Percentiles rank a stretch among this genome's conserved stretches.
Evolutionary conservation across 164 flowering plant genomes (phyloP).

Genomic region (Sedum album): DNA sequence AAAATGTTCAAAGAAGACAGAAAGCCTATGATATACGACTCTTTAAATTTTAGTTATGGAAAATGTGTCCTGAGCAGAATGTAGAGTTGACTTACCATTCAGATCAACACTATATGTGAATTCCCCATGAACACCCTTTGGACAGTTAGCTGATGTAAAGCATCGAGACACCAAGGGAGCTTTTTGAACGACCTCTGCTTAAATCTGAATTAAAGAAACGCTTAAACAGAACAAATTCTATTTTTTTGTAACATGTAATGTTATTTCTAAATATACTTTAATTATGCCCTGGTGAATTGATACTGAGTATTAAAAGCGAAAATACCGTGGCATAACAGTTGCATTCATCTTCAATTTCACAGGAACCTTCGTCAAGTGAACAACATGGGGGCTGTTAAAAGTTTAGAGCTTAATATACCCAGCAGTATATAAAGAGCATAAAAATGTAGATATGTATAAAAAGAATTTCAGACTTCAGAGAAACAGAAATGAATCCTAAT

Average conservation of each 20-base stretch:
- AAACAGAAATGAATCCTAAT: too few species aligned
- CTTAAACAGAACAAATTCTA: constrained; percentile 34
- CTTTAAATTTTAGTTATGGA: too few species aligned
- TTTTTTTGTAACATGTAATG: not conserved
- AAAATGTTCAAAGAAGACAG: not conserved
- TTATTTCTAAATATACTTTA: not conserved
- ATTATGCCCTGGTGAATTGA: not conserved
- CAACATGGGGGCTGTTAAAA: constrained; percentile 88
- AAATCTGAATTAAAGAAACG: constrained; percentile 88
- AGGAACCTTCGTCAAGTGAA: constrained; percentile 41
- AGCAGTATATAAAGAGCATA: not conserved
- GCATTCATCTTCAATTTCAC: constrained; percentile 59
- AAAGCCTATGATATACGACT: too few species aligned
- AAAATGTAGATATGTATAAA: not conserved
- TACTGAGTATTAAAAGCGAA: not conserved
- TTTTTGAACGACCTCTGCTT: constrained; percentile 80
- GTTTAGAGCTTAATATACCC: not conserved
- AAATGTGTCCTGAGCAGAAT: not conserved
- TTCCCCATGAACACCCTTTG: constrained; percentile 98
- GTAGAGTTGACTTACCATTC: constrained; percentile 44
- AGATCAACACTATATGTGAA: constrained; percentile 81
- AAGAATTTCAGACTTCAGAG: too few species aligned
- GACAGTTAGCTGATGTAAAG: constrained; percentile 94
- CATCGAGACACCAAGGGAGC: constrained; percentile 93
- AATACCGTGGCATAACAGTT: constrained; percentile 94